These are phyloP conservation scores for Roridomyces roridus DNA, from an alignment of 768 basidiomycete species.

Conservation along the genomic window DNA sequence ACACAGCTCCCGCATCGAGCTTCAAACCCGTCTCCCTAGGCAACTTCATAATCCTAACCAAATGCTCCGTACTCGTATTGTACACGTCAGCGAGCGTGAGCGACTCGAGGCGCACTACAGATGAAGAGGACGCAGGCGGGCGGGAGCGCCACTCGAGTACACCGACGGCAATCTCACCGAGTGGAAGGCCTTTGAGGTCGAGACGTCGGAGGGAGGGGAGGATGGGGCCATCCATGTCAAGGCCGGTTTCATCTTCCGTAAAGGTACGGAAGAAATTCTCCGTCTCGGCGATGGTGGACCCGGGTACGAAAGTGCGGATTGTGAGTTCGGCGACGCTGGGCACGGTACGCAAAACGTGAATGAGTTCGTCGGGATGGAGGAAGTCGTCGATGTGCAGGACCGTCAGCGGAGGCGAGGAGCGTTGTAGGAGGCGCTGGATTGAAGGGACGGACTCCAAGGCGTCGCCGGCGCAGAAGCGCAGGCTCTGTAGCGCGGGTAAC, in stretches of 20 bases:
- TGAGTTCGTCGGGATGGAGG: not conserved
- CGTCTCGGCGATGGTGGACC: not conserved
- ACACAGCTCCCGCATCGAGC: too few relatives aligned
- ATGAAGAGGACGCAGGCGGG: too few relatives aligned
- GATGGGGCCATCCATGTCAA: not conserved
- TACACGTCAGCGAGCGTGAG: too few relatives aligned
- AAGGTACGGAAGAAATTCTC: not conserved
- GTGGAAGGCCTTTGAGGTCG: not conserved
- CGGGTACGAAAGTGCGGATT: not conserved
- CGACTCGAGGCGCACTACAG: too few relatives aligned
- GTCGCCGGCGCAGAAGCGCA: not conserved
- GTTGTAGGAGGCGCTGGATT: not conserved
- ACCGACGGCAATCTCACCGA: not conserved
- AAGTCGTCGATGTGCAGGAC: conserved; percentile 6
- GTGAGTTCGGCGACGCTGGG: not conserved
- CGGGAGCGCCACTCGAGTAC: too few relatives aligned
- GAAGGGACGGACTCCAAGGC: not conserved
- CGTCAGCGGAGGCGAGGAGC: conserved; percentile 6
- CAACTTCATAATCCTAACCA: too few relatives aligned
- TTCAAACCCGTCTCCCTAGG: too few relatives aligned
- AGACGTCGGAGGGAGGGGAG: not conserved
- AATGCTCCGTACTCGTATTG: too few relatives aligned
- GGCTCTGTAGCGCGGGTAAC: not conserved
- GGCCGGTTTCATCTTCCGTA: not conserved
- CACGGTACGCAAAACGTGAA: not conserved